Evolutionary conservation across 495 filamentous ascomycete species (phyloP), one percentile per base, ranked within the genome.

Genomic region (Sordaria brevicollis): DNA sequence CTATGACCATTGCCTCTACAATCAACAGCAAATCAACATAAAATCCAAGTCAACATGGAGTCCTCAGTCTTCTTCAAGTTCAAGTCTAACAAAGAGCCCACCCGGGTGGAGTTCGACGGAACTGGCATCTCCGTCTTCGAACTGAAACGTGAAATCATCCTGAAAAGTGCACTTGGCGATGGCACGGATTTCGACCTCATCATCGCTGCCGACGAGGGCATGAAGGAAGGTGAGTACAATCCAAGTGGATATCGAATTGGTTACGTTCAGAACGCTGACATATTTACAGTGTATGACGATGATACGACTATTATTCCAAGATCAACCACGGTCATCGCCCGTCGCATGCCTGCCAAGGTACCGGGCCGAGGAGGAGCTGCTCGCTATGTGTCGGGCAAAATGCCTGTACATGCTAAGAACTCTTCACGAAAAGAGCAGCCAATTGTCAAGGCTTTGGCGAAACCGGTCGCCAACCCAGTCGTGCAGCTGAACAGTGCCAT

Each of bases 11-110:
- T 62, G 25, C 49, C 25, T 62, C 49, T 31, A 62, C 49, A 62
- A 13, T 31, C 49, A 62, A 66, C 43, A 65, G 43, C n/a, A 36
- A 15, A 67, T 8, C 73, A 67, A 70, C 66, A 67, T 11, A 71
- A 33, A 65, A 37, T 37, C 37, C 68, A 37, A 49, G 21, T 36
- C 82, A 90, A 75, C 79, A 99, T 99, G 95, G 86, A 94, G 82
- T 97, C 96, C 69, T 97, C 93, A 72, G 94, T 99, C 79, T 97
- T 97, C 83, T 98, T 97, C 91, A 97, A 96, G 83, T 99, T 98
- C 91, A 98, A 97, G 86, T 97, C 94, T 70, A 92, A 95, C 79
- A 97, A 94, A 82, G 96, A 98, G 79, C 92, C 94, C 68, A 91
- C 92, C 29, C 86, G 93, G 78, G 92, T 99, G 71, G 90, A 92